Evolutionary conservation across 768 basidiomycete genomes (phyloP).

Genomic region (Boletus reticuloceps): DNA sequence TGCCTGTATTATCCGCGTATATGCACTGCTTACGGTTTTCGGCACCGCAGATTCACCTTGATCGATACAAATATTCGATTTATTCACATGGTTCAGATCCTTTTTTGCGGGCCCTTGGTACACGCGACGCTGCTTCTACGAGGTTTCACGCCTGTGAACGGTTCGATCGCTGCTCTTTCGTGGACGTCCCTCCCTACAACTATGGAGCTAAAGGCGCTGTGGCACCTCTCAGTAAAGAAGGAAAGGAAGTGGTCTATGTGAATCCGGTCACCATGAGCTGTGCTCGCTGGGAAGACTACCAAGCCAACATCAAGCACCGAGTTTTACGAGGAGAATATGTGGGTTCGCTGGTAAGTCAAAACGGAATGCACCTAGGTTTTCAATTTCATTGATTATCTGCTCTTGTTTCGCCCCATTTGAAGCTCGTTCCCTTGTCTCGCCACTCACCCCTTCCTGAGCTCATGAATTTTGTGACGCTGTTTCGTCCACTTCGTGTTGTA

Average conservation of each 20-base stretch:
- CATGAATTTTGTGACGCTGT: constrained; percentile 73
- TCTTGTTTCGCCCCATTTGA: not conserved
- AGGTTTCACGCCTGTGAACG: constrained; percentile 96
- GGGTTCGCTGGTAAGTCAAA: constrained; percentile 55
- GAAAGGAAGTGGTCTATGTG: constrained; percentile 72
- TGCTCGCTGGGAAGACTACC: constrained; percentile 51
- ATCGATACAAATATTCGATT: constrained; percentile 79
- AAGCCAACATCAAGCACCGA: constrained; percentile 37
- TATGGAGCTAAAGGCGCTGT: constrained; percentile 3
- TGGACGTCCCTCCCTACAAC: constrained; percentile 39
- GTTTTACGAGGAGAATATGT: constrained; percentile 48
- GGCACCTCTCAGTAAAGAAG: constrained; percentile 39
- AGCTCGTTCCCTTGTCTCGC: constrained; percentile 83
- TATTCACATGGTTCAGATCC: constrained; percentile 60
- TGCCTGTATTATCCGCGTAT: constrained; percentile 1
- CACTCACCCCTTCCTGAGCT: constrained; percentile 91
- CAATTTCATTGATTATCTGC: not conserved
- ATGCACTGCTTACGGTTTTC: constrained; percentile 4
- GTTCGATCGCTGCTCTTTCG: constrained; percentile 66
- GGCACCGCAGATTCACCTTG: constrained; percentile 72
- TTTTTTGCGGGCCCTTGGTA: constrained; percentile 57
- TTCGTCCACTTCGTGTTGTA: constrained; percentile 71
- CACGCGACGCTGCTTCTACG: constrained; percentile 56
- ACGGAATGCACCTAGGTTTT: not conserved
- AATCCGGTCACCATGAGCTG: constrained; percentile 78